phyloP scores from a whole-genome alignment of 257 asterid species.

The Primulina tabacum region DNA sequence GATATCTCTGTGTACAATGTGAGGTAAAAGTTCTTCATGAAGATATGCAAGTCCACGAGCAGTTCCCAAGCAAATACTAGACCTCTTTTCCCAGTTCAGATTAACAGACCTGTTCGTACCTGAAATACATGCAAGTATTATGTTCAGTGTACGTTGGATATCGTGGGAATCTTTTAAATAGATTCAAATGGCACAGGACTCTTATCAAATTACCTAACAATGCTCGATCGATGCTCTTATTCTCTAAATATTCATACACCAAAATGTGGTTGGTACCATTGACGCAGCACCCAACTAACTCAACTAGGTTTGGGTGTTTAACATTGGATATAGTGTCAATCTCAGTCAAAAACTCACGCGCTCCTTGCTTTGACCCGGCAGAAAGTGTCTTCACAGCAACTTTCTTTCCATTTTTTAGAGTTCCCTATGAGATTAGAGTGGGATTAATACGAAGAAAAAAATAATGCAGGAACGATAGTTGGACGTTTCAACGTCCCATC shows the following conservation, averaged over 20 bases:
- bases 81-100: slow-evolving; percentile 67
- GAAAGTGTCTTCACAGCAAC: slow-evolving; percentile 81
- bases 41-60: slow-evolving; percentile 85
- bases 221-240: slow-evolving; percentile 73
- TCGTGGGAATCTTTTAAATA: slow-evolving; percentile 6
- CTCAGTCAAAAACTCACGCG: slow-evolving; percentile 78
- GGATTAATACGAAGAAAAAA: slow-evolving; percentile 25
- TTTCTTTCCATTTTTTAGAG: slow-evolving; percentile 50
- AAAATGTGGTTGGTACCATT: slow-evolving; percentile 60
- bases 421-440: slow-evolving; percentile 55
- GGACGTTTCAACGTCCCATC: slow-evolving; percentile 15
- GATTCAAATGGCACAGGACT: slow-evolving; percentile 15
- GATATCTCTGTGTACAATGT: slow-evolving; percentile 83
- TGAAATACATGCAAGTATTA: slow-evolving; percentile 27
- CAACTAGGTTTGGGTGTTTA: slow-evolving; percentile 85
- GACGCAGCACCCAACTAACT: slow-evolving; percentile 80
- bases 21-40: slow-evolving; percentile 82
- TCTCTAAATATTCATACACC: slow-evolving; percentile 77
- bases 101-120: slow-evolving; percentile 46
- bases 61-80: slow-evolving; percentile 71
- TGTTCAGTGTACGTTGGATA: slow-evolving; percentile 21
- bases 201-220: slow-evolving; percentile 53
- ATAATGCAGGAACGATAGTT: slow-evolving; percentile 9
- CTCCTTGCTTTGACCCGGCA: slow-evolving; percentile 77
- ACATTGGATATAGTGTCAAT: slow-evolving; percentile 77